These are phyloP conservation scores for Camellia oleifera DNA, from an alignment of 179 eudicot species.

Conservation along the genomic window DNA sequence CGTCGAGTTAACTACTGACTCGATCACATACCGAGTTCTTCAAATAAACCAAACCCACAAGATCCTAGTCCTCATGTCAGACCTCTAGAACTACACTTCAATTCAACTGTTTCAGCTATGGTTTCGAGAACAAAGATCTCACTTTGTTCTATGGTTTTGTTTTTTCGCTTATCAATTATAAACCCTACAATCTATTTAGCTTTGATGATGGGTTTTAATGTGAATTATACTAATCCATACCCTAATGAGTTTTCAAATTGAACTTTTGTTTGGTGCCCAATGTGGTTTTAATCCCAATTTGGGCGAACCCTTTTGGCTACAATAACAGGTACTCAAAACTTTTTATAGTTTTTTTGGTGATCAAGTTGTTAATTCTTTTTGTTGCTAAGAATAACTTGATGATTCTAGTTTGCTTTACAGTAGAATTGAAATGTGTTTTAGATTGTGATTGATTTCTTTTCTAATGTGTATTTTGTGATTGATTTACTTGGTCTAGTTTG, in stretches of 20 bases:
- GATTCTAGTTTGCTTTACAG: too few species aligned
- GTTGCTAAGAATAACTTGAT: neutral
- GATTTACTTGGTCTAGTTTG: too few species aligned
- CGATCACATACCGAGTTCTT: constrained; percentile 32
- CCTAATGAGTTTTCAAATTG: constrained; percentile 27
- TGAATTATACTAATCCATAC: constrained; percentile 28
- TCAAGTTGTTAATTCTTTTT: neutral
- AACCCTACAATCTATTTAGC: constrained; percentile 27
- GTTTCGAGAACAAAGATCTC: constrained; percentile 10
- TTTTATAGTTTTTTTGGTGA: neutral
- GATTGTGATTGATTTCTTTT: too few species aligned
- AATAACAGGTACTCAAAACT: neutral
- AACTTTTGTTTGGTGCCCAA: constrained; percentile 18
- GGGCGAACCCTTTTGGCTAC: constrained; percentile 20
- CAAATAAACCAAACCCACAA: constrained; percentile 16
- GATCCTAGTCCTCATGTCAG: constrained; percentile 27
- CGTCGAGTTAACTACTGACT: constrained; percentile 28
- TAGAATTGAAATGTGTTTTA: too few species aligned
- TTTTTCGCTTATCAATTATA: constrained; percentile 5
- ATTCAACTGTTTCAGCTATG: constrained; percentile 20
- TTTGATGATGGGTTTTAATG: constrained; percentile 35
- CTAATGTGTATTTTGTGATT: too few species aligned
- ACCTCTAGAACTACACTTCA: constrained; percentile 30
- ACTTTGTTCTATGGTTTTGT: constrained; percentile 36
- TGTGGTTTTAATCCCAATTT: constrained; percentile 28